Evolutionary conservation across 2,329 filamentous ascomycete genomes (phyloP).

Genomic region (Xylaria sp.): DNA sequence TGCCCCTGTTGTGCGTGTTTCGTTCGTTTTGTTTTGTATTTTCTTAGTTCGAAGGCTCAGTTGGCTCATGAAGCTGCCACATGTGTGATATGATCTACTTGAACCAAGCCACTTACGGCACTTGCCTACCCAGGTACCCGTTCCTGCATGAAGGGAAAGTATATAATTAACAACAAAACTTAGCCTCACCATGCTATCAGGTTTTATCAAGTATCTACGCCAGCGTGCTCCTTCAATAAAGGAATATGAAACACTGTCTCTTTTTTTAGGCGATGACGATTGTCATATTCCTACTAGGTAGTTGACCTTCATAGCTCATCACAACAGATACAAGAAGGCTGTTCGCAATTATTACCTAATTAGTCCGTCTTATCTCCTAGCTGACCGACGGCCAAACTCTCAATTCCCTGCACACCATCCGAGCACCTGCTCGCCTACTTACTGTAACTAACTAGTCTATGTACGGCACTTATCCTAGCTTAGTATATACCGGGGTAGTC

Average conservation of each 20-base stretch:
- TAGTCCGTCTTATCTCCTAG: not conserved
- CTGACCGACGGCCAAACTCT: not conserved
- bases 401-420: not conserved
- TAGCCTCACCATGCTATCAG: not conserved
- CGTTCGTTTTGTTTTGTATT: not conserved
- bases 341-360: conserved; percentile 1
- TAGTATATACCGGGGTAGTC: not conserved
- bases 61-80: not conserved
- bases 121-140: no score
- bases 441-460: not conserved
- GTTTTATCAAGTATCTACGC: not conserved
- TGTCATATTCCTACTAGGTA: not conserved
- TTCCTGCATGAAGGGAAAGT: not conserved
- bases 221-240: conserved; percentile 6
- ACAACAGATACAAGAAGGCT: not conserved
- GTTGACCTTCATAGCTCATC: not conserved
- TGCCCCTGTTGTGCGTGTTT: not conserved
- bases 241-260: not conserved
- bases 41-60: not conserved
- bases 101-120: conserved; percentile 3
- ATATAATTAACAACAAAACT: conserved; percentile 1
- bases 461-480: not conserved
- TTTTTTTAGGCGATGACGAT: not conserved
- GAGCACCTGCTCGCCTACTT: no score
- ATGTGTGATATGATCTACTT: conserved; percentile 1